Base-by-base conservation (phyloP, 805 yeast species). In the Cyberlindnera mrakii region DNA sequence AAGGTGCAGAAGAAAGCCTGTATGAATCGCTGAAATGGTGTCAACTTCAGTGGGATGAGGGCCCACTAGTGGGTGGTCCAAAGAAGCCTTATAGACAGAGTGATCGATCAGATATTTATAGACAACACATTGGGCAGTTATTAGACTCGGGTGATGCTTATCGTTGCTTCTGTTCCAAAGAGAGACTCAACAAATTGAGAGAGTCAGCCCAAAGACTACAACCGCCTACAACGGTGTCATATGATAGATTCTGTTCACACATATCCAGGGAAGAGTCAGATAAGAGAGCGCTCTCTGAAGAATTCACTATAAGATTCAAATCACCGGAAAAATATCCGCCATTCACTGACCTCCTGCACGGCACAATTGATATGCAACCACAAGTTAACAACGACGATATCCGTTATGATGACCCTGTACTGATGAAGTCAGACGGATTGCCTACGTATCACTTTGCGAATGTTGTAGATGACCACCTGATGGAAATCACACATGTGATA, bases 391-490 rank as follows among this genome's bases (percentile, higher is more conserved):
- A 61, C 20, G 62, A 61, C 16, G 96, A 89, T 62, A 68, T 80
- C 29, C 70, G 97, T 39, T 90, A 72, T 60, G 99, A 93, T 56
- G 99, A 93, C 59, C 88, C 88, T 25, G 86, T 93, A 10, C 66
- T 93, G 23, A 60, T 93, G 58, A 93, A 93, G 63, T 85, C 96
- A n/a, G 98, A 93, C 61, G 90, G 91, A 0, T 67, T 87, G 47
- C 99, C 99, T 20, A 93, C 99, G 0, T 93, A 93, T 55, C 99
- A 93, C 64, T 82, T 93, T 57, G 99, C 99, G 14, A 91, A 87
- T 56, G 96, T 93, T 6, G 77, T 93, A 3, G 99, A 93, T 59
- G 99, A 93, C 59, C 95, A 90, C 60, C 65, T 85, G 37, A 93
- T 93, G 99, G 63, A 78, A 37, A 85, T 93, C 35, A 85, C 96